Conservation (phyloP, 2,329 filamentous ascomycete genomes). For the Alternaria metachromatica region DNA sequence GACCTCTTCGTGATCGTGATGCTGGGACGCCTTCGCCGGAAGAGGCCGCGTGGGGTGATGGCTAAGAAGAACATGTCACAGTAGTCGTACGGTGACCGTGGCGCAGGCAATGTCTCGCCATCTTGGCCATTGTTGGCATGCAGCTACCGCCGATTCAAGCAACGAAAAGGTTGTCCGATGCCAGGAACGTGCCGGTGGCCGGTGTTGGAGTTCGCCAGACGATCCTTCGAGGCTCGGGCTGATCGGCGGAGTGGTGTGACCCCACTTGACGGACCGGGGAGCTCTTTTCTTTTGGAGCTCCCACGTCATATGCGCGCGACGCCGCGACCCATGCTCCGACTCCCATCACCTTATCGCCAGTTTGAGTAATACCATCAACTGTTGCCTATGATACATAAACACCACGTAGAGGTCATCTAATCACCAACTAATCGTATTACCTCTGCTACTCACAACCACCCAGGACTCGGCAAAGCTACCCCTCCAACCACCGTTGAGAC, state of each 20-base stretch:
- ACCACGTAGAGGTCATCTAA: not conserved
- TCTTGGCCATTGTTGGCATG: not conserved
- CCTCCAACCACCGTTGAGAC: slow-evolving; percentile 9
- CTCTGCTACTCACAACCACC: not conserved
- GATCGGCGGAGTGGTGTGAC: slow-evolving; percentile 20
- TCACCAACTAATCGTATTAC: not conserved
- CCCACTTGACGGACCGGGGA: slow-evolving; percentile 20
- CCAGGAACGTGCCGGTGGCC: not conserved
- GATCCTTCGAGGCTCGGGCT: slow-evolving; percentile 1
- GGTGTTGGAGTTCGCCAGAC: not conserved
- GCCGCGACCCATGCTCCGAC: slow-evolving; percentile 9
- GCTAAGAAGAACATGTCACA: not conserved
- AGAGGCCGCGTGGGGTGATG: slow-evolving; percentile 1
- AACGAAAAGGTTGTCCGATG: not conserved
- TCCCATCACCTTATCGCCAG: slow-evolving; percentile 15
- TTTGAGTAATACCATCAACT: not conserved
- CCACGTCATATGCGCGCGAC: slow-evolving; percentile 23
- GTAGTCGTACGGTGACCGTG: not conserved
- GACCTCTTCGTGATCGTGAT: not conserved
- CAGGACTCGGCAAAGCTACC: slow-evolving; percentile 18
- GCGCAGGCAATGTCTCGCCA: not conserved
- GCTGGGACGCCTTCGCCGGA: not conserved
- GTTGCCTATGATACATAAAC: not conserved
- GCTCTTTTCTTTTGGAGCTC: slow-evolving; percentile 20
- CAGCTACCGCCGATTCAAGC: not conserved